phyloP scores from a whole-genome alignment of 352 stramenopile species.

The Thalassiosira hispida region DNA sequence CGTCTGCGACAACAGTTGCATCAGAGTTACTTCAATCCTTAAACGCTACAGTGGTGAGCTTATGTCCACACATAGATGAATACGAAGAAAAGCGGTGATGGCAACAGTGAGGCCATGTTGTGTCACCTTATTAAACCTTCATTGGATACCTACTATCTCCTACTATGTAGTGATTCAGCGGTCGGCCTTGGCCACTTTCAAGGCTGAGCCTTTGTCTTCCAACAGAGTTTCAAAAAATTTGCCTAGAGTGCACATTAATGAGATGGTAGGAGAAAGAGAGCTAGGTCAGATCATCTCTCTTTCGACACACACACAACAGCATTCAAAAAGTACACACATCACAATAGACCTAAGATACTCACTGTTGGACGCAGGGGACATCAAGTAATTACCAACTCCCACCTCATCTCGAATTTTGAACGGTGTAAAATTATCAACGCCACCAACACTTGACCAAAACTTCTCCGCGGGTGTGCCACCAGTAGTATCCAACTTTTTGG shows the following conservation, averaged over 20 bases:
- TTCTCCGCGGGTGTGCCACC: conserved; percentile 43
- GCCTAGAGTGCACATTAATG: conserved; percentile 1
- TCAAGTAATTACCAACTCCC: conserved; percentile 18
- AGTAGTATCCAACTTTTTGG: conserved; percentile 29
- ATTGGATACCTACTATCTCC: too few species aligned
- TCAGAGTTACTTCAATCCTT: too few species aligned
- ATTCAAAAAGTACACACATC: background rate
- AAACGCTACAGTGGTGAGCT: too few species aligned
- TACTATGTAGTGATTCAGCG: background rate
- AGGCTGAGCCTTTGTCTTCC: conserved; percentile 30
- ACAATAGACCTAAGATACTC: conserved; percentile 11
- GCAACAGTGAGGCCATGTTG: too few species aligned
- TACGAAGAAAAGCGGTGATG: too few species aligned
- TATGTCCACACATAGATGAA: too few species aligned
- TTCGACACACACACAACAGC: background rate
- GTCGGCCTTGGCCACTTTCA: conserved; percentile 8
- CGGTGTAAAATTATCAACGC: conserved; percentile 45
- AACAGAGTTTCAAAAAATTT: conserved; percentile 47
- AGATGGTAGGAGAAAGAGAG: background rate
- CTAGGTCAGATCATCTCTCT: background rate
- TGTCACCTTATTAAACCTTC: too few species aligned
- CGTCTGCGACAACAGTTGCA: too few species aligned
- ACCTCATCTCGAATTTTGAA: conserved; percentile 12
- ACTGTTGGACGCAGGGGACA: conserved; percentile 49
- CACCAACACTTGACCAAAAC: conserved; percentile 42